Base-by-base conservation (phyloP, 148 eudicot species). In the Chenopodium suecicum region DNA sequence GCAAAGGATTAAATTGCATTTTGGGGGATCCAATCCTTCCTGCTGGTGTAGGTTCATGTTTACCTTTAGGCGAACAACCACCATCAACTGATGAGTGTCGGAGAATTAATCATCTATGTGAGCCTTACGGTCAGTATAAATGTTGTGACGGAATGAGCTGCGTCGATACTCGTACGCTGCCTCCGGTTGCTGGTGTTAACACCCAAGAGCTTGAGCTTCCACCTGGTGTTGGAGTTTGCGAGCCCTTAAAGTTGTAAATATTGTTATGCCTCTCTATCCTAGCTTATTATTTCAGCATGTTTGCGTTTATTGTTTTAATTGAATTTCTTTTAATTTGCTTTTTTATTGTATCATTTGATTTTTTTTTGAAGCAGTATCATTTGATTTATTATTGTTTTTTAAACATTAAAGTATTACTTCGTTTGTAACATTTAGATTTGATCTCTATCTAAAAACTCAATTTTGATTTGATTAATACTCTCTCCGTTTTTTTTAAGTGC, bases 1-100 rank as follows among this genome's bases (percentile, higher is more conserved):
- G 79, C 10, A 23, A 25, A 63, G 79, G 52, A n/a, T 64, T 77
- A 44, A 77, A 16, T 1, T 77, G 79, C 20, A 13, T 37, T 48
- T 54, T 54, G 1, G 32, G 70, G 1, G 16, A 25, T 23, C 1
- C n/a, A 10, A 66, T 9, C 4, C 70, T 66, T 25, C 70, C 70
- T 2, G 17, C 1, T 10, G 70, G 34, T 27, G 34, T 10, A 2
- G 70, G 70, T 25, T 32, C 12, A 12, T 66, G 70, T 32, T 2
- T 16, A 14, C 70, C 70, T 66, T 0, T 66, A 66, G 70, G 70
- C 2, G 32, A 66, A 27, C 3, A 66, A 22, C 70, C 70, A 23
- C 70, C 70, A 66, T 14, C 70, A 25, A 27, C 7, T 25, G 70
- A 66, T 25, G 12, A 25, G 32, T 66, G 70, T 66, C 70, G 8